These are phyloP conservation scores for Lachancea kluyveri DNA, from an alignment of 805 yeast genomes.

Conservation along the genomic window DNA sequence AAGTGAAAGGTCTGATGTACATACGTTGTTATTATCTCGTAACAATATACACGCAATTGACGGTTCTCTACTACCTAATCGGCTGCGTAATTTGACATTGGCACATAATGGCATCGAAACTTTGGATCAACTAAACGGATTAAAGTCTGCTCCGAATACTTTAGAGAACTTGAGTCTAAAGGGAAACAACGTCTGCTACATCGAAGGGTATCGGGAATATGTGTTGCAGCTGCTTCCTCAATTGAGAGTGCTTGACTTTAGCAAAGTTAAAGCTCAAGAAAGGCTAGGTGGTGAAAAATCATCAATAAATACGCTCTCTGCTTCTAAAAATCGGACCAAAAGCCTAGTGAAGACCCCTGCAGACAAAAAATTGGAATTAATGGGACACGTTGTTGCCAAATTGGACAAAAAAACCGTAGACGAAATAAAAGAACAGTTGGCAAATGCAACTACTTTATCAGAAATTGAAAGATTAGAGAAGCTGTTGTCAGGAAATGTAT, in stretches of 20 bases:
- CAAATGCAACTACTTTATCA: conserved; percentile 58
- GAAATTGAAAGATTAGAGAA: conserved; percentile 71
- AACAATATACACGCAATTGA: conserved; percentile 48
- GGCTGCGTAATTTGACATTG: conserved; percentile 43
- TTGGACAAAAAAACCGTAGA: conserved; percentile 50
- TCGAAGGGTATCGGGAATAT: conserved; percentile 51
- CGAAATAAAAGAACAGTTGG: conserved; percentile 46
- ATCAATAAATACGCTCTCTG: conserved; percentile 25
- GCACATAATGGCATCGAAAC: conserved; percentile 49
- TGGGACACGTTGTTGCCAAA: conserved; percentile 35
- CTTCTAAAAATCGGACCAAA: conserved; percentile 9
- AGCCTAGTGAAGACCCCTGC: conserved; percentile 4
- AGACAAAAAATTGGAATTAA: conserved; percentile 30
- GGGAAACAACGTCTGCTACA: conserved; percentile 51
- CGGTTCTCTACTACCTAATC: conserved; percentile 25
- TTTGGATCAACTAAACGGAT: conserved; percentile 38
- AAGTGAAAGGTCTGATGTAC: conserved; percentile 33
- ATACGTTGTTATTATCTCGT: conserved; percentile 53
- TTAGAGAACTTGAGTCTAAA: conserved; percentile 44
- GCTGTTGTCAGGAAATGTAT: conserved; percentile 35
- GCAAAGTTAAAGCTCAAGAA: conserved; percentile 52
- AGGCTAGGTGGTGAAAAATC: conserved; percentile 38
- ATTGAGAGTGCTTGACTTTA: conserved; percentile 61
- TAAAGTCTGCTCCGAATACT: conserved; percentile 35
- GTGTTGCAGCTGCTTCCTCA: conserved; percentile 59